Evolutionary conservation across 1,284 basidiomycete genomes (phyloP).

Genomic region (Meira nashicola): DNA sequence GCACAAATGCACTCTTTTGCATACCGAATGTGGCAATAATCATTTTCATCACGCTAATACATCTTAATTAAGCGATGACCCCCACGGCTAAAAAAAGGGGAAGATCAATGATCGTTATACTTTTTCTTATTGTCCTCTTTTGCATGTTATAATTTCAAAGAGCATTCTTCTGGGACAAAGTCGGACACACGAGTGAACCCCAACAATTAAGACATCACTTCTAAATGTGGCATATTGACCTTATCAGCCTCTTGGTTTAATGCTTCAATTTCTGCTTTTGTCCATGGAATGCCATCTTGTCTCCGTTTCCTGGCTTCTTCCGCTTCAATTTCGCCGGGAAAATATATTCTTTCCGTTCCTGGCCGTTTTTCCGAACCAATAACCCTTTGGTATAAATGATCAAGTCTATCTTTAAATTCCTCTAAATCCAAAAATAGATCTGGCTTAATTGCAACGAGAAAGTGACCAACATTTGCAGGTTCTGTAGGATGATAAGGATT

Average conservation of each 20-base stretch:
- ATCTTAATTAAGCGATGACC: no score
- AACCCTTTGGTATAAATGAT: constrained; percentile 10
- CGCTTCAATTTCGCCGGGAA: constrained; percentile 13
- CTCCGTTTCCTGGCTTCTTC: not conserved
- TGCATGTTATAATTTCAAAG: no score
- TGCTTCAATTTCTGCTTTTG: constrained; percentile 2
- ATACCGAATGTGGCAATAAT: no score
- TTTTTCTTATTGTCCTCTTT: no score
- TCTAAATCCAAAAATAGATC: constrained; percentile 13
- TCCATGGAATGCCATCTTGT: constrained; percentile 11
- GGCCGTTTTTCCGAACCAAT: constrained; percentile 5
- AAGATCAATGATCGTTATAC: no score
- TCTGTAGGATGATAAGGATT: constrained; percentile 9
- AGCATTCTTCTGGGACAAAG: no score
- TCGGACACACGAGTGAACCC: no score
- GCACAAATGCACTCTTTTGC: no score
- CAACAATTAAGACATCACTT: no score
- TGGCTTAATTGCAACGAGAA: constrained; percentile 14
- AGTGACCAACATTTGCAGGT: constrained; percentile 12
- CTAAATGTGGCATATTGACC: constrained; percentile 3
- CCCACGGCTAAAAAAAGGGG: no score
- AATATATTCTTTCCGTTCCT: constrained; percentile 11
- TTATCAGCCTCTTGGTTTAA: constrained; percentile 10
- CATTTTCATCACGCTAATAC: no score
- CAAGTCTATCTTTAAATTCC: constrained; percentile 5